These are phyloP conservation scores for Penicillium cosmopolitanum DNA, from an alignment of 495 filamentous ascomycete genomes.

Conservation along the genomic window DNA sequence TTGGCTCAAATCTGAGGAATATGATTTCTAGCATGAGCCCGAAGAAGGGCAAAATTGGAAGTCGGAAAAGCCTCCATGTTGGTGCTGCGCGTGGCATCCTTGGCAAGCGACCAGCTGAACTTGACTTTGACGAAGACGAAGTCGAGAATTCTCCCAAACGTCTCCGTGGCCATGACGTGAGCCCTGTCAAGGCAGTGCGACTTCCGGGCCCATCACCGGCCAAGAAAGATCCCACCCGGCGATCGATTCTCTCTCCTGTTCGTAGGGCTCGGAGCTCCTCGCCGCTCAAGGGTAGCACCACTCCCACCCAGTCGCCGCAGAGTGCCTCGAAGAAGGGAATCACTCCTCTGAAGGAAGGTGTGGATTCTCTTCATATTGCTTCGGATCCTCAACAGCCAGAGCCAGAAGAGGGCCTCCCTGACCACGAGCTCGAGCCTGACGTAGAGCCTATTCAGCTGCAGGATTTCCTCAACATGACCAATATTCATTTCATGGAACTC, in stretches of 20 bases:
- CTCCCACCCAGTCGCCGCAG: constrained; percentile 36
- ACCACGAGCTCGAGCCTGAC: constrained; percentile 36
- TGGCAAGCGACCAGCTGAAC: constrained; percentile 73
- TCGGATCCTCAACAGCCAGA: constrained; percentile 27
- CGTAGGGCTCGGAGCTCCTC: constrained; percentile 40
- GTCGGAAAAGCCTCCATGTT: constrained; percentile 76
- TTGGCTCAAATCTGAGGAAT: constrained; percentile 67
- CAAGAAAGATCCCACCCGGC: constrained; percentile 64
- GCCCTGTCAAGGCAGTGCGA: constrained; percentile 75
- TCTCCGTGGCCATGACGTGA: constrained; percentile 69
- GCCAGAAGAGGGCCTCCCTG: constrained; percentile 21
- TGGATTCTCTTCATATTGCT: constrained; percentile 29
- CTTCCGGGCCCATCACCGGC: constrained; percentile 64
- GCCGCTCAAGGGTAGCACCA: constrained; percentile 39
- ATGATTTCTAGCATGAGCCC: constrained; percentile 79
- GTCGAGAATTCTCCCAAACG: constrained; percentile 66
- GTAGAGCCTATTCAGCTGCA: constrained; percentile 80
- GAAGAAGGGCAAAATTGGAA: constrained; percentile 68
- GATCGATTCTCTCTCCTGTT: constrained; percentile 54
- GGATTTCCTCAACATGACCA: constrained; percentile 92
- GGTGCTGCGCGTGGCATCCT: constrained; percentile 75
- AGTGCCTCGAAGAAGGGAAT: constrained; percentile 19
- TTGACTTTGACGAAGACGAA: constrained; percentile 70
- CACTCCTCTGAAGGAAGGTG: constrained; percentile 31
- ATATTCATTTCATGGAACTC: constrained; percentile 96